These are phyloP conservation scores for Colletotrichum sp. DNA, from an alignment of 2,329 filamentous ascomycete species.

Conservation along the genomic window DNA sequence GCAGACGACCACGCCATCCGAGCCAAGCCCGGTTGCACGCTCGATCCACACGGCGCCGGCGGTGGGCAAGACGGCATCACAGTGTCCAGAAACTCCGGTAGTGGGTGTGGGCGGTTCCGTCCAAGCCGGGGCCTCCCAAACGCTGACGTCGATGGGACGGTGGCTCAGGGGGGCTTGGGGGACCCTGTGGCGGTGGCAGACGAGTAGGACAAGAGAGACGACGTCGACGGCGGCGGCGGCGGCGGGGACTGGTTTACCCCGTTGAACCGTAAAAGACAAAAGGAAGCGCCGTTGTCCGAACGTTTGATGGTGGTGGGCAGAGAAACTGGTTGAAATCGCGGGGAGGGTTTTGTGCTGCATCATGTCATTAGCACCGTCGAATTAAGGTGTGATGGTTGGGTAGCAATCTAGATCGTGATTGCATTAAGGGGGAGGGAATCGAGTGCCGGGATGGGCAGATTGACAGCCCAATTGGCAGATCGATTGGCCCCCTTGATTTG, in stretches of 20 bases:
- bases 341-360: neutral
- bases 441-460: neutral
- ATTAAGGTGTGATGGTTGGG: neutral
- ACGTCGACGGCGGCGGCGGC: neutral
- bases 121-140: neutral
- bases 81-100: neutral
- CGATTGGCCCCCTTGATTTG: neutral
- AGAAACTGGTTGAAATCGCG: neutral
- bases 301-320: neutral
- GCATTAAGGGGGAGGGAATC: neutral
- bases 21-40: neutral
- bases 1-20: neutral
- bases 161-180: neutral
- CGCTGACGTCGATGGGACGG: neutral
- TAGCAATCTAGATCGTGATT: neutral
- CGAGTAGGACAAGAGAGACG: neutral
- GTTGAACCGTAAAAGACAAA: neutral
- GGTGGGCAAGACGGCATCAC: neutral
- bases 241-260: neutral
- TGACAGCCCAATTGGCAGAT: neutral
- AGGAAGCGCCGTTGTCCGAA: neutral
- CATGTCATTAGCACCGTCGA: neutral
- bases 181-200: neutral
- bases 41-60: slow-evolving; percentile 3
- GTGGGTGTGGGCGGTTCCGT: neutral